These are phyloP conservation scores for Anastatica hierochuntica DNA, from an alignment of 345 rosid species.

Conservation along the genomic window DNA sequence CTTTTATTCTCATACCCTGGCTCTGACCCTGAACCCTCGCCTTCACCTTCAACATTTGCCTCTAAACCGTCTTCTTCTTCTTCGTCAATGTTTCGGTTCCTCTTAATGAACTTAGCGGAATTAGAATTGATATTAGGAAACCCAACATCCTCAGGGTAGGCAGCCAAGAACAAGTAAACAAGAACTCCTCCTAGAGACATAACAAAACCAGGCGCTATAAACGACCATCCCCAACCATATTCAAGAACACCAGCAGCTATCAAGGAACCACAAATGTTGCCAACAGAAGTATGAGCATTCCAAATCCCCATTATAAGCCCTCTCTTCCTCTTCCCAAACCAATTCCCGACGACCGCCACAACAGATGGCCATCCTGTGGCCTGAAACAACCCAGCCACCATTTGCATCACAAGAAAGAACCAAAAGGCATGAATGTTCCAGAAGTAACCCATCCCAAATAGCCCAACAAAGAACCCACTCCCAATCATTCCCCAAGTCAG, in stretches of 20 bases:
- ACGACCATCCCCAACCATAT: slow-evolving; percentile 96
- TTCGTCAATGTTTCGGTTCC: slow-evolving; percentile 5
- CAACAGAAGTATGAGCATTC: slow-evolving; percentile 95
- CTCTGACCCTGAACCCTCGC: slow-evolving; percentile 30
- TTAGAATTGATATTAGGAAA: slow-evolving; percentile 36
- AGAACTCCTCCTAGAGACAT: slow-evolving; percentile 59
- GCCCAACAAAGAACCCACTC: slow-evolving; percentile 76
- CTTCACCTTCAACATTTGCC: slow-evolving; percentile 12
- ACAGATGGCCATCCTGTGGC: slow-evolving; percentile 98
- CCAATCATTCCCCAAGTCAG: slow-evolving; percentile 81
- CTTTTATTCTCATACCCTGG: slow-evolving; percentile 36
- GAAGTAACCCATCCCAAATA: slow-evolving; percentile 90
- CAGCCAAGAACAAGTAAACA: slow-evolving; percentile 71
- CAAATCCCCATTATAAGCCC: slow-evolving; percentile 97
- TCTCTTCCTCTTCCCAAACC: slow-evolving; percentile 87
- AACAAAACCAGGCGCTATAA: slow-evolving; percentile 71
- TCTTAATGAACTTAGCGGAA: slow-evolving; percentile 36
- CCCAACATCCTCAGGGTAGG: slow-evolving; percentile 91
- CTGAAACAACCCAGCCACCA: slow-evolving; percentile 85
- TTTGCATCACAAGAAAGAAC: slow-evolving; percentile 65
- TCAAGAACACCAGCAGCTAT: slow-evolving; percentile 86
- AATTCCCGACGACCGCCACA: slow-evolving; percentile 92
- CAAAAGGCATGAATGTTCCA: slow-evolving; percentile 64
- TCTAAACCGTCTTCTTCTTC: slow-evolving; percentile 7
- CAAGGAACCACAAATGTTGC: slow-evolving; percentile 82